These are phyloP conservation scores for Paxillus rubicundulus DNA, from an alignment of 768 basidiomycete species.

Conservation along the genomic window DNA sequence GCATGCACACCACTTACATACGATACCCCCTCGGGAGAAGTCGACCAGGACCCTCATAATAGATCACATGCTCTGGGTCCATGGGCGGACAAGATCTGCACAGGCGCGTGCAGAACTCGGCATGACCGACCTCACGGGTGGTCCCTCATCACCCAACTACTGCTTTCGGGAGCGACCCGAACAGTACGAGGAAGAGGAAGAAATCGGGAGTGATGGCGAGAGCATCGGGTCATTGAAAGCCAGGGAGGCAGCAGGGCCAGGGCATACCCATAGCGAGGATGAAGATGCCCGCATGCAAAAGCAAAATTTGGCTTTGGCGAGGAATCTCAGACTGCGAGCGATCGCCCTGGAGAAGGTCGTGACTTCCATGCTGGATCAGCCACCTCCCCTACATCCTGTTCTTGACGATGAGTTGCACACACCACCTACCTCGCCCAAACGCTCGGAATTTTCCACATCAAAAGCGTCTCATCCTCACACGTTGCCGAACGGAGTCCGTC, in stretches of 20 bases:
- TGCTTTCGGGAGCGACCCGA: slow-evolving; percentile 68
- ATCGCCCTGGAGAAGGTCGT: slow-evolving; percentile 84
- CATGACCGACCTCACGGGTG: slow-evolving; percentile 80
- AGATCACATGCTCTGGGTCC: slow-evolving; percentile 86
- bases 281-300: slow-evolving; percentile 54
- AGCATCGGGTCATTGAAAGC: slow-evolving; percentile 42
- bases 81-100: slow-evolving; percentile 74
- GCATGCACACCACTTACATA: slow-evolving; percentile 84
- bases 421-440: slow-evolving; percentile 51
- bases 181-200: slow-evolving; percentile 74
- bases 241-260: slow-evolving; percentile 50
- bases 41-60: slow-evolving; percentile 86
- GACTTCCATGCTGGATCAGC: slow-evolving; percentile 76
- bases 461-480: slow-evolving; percentile 51
- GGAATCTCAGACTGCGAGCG: slow-evolving; percentile 64
- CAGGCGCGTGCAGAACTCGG: slow-evolving; percentile 84
- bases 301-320: slow-evolving; percentile 64
- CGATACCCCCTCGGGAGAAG: slow-evolving; percentile 84
- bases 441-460: slow-evolving; percentile 21
- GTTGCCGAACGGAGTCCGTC: slow-evolving; percentile 77
- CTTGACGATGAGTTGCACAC: slow-evolving; percentile 53
- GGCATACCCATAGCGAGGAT: slow-evolving; percentile 49
- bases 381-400: slow-evolving; percentile 59
- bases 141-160: slow-evolving; percentile 57
- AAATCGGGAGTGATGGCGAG: slow-evolving; percentile 64